These are phyloP conservation scores for Medicago truncatula DNA, from an alignment of 306 rosid genomes.

Conservation along the genomic window MtrunA17r5.0-ANR NC_053044.1:41882501-41883000, in stretches of 20 bases:
- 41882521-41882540: not conserved
- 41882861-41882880: slow-evolving; percentile 47
- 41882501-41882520: not conserved
- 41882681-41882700: slow-evolving; percentile 9
- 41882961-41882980: not conserved
- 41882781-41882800: not conserved
- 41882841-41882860: slow-evolving; percentile 60
- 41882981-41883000: not conserved
- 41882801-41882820: slow-evolving; percentile 62
- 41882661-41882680: not conserved
- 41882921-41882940: slow-evolving; percentile 62
- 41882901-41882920: slow-evolving; percentile 58
- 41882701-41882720: not conserved
- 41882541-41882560: not conserved
- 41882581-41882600: not conserved
- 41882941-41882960: not conserved
- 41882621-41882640: not conserved
- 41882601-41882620: not conserved
- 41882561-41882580: slow-evolving; percentile 19
- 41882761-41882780: not conserved
- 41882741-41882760: slow-evolving; percentile 30
- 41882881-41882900: slow-evolving; percentile 52
- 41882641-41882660: not conserved
- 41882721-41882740: not conserved
- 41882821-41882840: slow-evolving; percentile 59